Base-by-base conservation (phyloP, 768 basidiomycete species). In the Tylopilus vinaceipallidus region DNA sequence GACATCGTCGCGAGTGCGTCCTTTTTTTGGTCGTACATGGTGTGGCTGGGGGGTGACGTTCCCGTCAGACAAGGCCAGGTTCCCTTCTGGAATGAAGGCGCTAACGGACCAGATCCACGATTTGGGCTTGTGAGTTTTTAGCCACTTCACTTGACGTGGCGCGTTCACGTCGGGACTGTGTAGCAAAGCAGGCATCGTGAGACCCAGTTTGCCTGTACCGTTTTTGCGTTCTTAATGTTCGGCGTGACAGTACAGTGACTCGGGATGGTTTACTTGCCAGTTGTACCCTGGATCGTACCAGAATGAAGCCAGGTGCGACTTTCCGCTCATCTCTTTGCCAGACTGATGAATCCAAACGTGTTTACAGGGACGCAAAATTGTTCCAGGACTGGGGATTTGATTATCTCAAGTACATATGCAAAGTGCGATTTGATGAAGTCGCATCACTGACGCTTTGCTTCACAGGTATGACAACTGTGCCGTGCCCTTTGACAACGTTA, bases 301-400 rank as follows among this genome's bases (percentile, higher is more conserved):
- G 59, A 82, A 85, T 49, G 83, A 85, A 63, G 79, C 70, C 19
- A 74, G 78, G 79, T 76, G 16, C 19, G 61, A 54, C n/a, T 23
- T 16, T 27, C 45, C n/a, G 7, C 1, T 26, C 22, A 19, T 35
- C 17, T n/a, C n/a, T n/a, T n/a, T n/a, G n/a, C n/a, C 29, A 7
- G 46, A 11, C 14, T 4, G 36, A 22, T 3, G 12, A 16, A 1
- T n/a, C 12, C 27, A 12, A 32, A 48, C 14, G 27, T 20, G 27
- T 23, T 43, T 51, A 64, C 22, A 82, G 81, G 52, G 83, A 85
- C 62, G 72, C 71, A 26, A 76, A 78, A 59, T 58, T 75, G 9
- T 86, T 86, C 68, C 76, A 76, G 39, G 75, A 79, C 40, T 86
- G 84, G 84, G 82, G 81, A 6, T 84, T 85, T 45, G 80, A 85